Percentiles rank a stretch among this genome's conserved stretches.
Evolutionary conservation across 2,329 filamentous ascomycete species (phyloP).

Genomic region (Elsinoe australis): DNA sequence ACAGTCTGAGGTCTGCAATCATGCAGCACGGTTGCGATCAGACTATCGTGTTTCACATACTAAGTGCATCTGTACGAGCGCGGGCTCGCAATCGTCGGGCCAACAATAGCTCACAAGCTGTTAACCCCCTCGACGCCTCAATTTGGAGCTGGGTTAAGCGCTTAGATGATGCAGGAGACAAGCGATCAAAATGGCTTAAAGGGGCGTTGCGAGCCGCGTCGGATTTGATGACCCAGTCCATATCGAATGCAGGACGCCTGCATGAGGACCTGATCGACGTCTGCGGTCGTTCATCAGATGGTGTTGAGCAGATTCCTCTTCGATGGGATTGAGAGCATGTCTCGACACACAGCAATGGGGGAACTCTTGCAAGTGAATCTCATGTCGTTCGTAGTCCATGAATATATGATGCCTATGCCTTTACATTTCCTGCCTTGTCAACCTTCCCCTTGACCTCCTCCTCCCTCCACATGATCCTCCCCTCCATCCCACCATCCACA

Average conservation of each 20-base stretch:
- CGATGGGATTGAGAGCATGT: constrained; percentile 9
- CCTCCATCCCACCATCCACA: constrained; percentile 47
- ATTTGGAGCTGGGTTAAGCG: constrained; percentile 32
- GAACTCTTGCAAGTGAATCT: too few species aligned
- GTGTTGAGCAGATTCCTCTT: constrained; percentile 16
- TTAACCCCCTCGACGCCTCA: constrained; percentile 29
- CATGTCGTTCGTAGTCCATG: too few species aligned
- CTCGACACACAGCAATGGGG: too few species aligned
- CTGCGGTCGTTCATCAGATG: constrained; percentile 15
- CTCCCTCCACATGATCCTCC: constrained; percentile 43
- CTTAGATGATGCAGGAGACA: constrained; percentile 22
- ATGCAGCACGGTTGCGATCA: constrained; percentile 29
- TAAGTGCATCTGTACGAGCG: constrained; percentile 18
- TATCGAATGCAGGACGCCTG: constrained; percentile 2
- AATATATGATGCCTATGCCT: neutral
- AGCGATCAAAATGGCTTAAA: constrained; percentile 28
- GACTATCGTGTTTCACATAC: constrained; percentile 24
- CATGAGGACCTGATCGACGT: constrained; percentile 16
- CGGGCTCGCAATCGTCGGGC: constrained; percentile 15
- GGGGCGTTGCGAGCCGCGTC: constrained; percentile 23
- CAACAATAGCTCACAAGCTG: constrained; percentile 7
- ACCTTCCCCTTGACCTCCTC: constrained; percentile 31
- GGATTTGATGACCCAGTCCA: constrained; percentile 12
- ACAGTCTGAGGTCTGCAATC: constrained; percentile 27
- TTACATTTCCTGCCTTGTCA: constrained; percentile 1